Evolutionary conservation across 768 basidiomycete genomes (phyloP).

Genomic region (Pilatotrama ljubarskyi): DNA sequence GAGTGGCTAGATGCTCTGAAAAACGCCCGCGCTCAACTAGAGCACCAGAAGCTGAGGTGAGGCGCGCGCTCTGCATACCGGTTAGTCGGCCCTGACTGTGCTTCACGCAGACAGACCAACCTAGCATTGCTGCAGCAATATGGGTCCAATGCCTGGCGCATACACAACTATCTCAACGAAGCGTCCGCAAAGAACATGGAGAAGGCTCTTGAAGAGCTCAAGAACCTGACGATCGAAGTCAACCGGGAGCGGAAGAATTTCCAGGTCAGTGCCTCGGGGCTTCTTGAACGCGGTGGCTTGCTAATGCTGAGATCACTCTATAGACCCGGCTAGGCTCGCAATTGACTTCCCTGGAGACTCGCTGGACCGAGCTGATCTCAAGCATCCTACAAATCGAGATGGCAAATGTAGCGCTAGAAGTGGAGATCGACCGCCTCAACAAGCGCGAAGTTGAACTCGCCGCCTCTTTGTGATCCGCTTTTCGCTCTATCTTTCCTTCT

Average conservation of each 20-base stretch:
- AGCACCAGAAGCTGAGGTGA: constrained; percentile 82
- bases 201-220: constrained; percentile 71
- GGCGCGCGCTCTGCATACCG: constrained; percentile 17
- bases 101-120: constrained; percentile 68
- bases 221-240: constrained; percentile 77
- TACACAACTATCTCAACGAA: constrained; percentile 88
- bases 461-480: constrained; percentile 25
- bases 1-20: constrained; percentile 75
- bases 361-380: constrained; percentile 93
- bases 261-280: constrained; percentile 52
- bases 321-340: constrained; percentile 81
- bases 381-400: constrained; percentile 92
- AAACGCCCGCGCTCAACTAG: constrained; percentile 80
- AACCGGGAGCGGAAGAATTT: constrained; percentile 87
- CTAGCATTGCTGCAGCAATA: constrained; percentile 80
- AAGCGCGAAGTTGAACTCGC: constrained; percentile 63
- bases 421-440: constrained; percentile 66
- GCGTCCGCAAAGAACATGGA: constrained; percentile 72
- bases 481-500: background rate
- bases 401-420: constrained; percentile 88
- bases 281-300: background rate
- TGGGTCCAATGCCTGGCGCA: constrained; percentile 88
- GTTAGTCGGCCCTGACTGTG: background rate
- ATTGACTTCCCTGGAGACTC: constrained; percentile 76
- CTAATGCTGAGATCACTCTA: background rate